Evolutionary conservation across 208 protist species (phyloP).

Genomic region (Porcisia hertigi): DNA sequence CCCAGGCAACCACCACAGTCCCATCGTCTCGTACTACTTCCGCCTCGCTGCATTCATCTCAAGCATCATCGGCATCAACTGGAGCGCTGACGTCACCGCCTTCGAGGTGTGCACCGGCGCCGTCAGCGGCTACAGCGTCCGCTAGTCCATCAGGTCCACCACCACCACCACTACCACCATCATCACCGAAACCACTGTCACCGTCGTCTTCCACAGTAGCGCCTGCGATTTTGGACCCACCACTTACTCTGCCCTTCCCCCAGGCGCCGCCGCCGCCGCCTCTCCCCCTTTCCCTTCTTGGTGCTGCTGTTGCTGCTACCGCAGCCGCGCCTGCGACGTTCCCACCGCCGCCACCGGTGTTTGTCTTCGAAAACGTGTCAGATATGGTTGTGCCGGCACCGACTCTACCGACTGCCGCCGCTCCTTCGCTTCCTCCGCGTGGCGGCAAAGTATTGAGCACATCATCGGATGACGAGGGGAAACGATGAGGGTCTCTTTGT

Average conservation of each 20-base stretch:
- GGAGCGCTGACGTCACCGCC: background rate
- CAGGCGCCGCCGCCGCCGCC: background rate
- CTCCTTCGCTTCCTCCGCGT: conserved; percentile 19
- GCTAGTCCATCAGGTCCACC: background rate
- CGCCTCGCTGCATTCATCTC: background rate
- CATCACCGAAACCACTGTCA: background rate
- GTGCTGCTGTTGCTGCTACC: background rate
- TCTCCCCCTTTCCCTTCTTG: background rate
- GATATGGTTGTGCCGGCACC: background rate
- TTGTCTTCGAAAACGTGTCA: conserved; percentile 16
- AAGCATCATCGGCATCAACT: background rate
- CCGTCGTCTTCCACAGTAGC: background rate
- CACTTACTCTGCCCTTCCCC: background rate
- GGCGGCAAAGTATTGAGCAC: conserved; percentile 46
- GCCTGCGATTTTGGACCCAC: background rate
- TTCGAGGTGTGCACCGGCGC: conserved; percentile 2
- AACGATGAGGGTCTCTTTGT: background rate
- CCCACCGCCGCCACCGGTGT: conserved; percentile 18
- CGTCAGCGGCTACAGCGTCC: background rate
- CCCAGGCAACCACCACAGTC: background rate
- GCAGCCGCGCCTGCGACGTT: background rate
- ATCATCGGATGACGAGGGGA: conserved; percentile 41
- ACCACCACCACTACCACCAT: conserved; percentile 2
- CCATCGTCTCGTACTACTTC: background rate
- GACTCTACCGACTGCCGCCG: background rate